These are phyloP conservation scores for Inonotus obliquus DNA, from an alignment of 1,284 basidiomycete species.

Conservation along the genomic window DNA sequence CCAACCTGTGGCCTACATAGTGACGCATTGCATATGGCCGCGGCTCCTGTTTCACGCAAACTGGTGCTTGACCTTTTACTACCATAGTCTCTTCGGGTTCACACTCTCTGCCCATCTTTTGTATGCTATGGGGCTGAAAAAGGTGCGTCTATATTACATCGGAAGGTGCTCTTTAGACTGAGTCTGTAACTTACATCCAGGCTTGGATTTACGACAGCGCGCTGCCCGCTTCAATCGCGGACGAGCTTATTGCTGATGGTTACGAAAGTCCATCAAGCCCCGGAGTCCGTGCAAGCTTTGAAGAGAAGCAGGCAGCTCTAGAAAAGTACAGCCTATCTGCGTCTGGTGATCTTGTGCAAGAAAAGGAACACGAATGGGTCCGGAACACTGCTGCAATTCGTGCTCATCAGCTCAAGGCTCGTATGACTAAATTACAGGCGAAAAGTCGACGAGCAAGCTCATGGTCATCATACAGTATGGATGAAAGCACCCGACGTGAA, in stretches of 20 bases:
- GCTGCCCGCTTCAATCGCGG: neutral
- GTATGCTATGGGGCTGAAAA: slow-evolving; percentile 5
- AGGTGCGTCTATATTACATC: neutral
- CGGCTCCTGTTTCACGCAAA: neutral
- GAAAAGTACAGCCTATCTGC: slow-evolving; percentile 12
- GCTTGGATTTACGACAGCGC: slow-evolving; percentile 9
- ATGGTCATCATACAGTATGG: neutral
- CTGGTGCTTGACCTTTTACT: neutral
- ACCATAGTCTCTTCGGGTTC: neutral
- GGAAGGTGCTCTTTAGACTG: neutral
- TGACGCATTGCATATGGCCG: neutral
- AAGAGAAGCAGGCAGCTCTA: slow-evolving; percentile 1
- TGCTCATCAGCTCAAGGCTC: neutral
- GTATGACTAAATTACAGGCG: slow-evolving; percentile 1
- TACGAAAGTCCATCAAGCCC: neutral
- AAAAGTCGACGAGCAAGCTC: neutral
- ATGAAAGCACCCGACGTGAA: neutral
- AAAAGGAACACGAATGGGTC: neutral
- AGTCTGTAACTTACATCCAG: neutral
- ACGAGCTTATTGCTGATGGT: slow-evolving; percentile 6
- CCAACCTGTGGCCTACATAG: neutral
- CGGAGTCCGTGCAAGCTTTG: neutral
- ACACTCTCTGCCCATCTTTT: neutral
- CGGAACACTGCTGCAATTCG: slow-evolving; percentile 4
- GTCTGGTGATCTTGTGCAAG: slow-evolving; percentile 4